A percentile compares a stretch with the other conserved stretches of the same genome.
phyloP scores from a whole-genome alignment of 129 eudicot species.

The Arctium minus region DNA sequence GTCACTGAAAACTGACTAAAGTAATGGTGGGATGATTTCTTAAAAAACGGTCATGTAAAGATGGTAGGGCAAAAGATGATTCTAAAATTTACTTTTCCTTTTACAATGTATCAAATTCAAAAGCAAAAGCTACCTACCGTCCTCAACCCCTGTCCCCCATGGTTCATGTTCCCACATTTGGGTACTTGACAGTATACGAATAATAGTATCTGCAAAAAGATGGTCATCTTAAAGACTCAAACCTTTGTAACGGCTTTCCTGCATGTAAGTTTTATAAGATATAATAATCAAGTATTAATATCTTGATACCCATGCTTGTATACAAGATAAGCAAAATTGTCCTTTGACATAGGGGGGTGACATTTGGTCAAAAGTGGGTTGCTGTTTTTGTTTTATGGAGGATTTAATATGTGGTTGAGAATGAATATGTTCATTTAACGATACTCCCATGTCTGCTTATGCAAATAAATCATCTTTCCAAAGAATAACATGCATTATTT shows the following conservation, averaged over 20 bases:
- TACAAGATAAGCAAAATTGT: background rate
- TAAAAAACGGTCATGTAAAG: conserved; percentile 29
- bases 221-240: no score
- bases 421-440: conserved; percentile 1
- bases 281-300: background rate
- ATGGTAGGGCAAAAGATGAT: conserved; percentile 35
- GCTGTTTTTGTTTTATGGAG: background rate
- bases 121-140: conserved; percentile 36
- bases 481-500: conserved; percentile 5
- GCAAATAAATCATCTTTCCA: background rate
- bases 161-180: conserved; percentile 33
- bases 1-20: conserved; percentile 27
- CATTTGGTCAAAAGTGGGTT: background rate
- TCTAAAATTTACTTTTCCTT: conserved; percentile 35
- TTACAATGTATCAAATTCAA: conserved; percentile 5
- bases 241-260: no score
- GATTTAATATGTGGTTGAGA: conserved; percentile 1
- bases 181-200: background rate
- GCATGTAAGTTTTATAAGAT: no score
- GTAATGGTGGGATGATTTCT: conserved; percentile 28
- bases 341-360: background rate
- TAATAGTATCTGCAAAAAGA: no score
- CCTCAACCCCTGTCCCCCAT: conserved; percentile 11
- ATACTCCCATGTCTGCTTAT: conserved; percentile 21
- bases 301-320: background rate